phyloP scores from a whole-genome alignment of 139 green algal genomes.

The Chlorella sp. region DNA sequence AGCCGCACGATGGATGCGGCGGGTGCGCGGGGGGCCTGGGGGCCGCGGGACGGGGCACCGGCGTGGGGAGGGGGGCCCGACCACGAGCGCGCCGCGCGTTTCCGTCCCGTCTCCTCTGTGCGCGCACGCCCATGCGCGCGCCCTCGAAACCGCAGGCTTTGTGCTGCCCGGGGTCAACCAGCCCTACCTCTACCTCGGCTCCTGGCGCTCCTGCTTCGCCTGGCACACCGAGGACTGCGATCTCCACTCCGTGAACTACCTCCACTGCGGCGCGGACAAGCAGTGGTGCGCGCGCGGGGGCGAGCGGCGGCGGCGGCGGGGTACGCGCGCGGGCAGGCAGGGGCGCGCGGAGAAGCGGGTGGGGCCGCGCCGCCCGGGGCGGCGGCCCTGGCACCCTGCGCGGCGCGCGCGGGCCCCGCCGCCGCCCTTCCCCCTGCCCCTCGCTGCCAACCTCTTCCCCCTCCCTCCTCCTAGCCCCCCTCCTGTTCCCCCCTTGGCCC shows the following conservation, averaged over 20 bases:
- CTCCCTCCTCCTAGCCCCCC: too few species aligned
- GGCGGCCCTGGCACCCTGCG: neutral
- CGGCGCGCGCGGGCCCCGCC: neutral
- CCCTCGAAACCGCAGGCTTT: too few species aligned
- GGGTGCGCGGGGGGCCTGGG: too few species aligned
- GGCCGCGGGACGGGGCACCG: too few species aligned
- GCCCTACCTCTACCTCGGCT: constrained; percentile 88
- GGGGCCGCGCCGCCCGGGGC: neutral
- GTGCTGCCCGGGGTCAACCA: constrained; percentile 79
- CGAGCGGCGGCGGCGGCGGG: neutral
- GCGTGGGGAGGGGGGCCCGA: too few species aligned
- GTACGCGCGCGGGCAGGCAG: neutral
- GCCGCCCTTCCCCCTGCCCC: neutral
- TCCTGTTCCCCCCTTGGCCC: neutral
- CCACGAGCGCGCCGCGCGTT: too few species aligned
- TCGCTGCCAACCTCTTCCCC: neutral
- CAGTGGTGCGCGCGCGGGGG: constrained; percentile 48
- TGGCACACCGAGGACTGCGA: constrained; percentile 93
- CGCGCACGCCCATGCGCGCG: too few species aligned
- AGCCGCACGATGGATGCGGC: constrained; percentile 56
- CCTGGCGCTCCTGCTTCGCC: constrained; percentile 79
- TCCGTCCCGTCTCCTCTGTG: too few species aligned
- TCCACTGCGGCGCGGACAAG: constrained; percentile 94
- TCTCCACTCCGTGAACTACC: constrained; percentile 93
- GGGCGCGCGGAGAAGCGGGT: neutral